Base-by-base conservation (phyloP, 345 rosid genomes). In the Euphorbia pulcherrima region DNA sequence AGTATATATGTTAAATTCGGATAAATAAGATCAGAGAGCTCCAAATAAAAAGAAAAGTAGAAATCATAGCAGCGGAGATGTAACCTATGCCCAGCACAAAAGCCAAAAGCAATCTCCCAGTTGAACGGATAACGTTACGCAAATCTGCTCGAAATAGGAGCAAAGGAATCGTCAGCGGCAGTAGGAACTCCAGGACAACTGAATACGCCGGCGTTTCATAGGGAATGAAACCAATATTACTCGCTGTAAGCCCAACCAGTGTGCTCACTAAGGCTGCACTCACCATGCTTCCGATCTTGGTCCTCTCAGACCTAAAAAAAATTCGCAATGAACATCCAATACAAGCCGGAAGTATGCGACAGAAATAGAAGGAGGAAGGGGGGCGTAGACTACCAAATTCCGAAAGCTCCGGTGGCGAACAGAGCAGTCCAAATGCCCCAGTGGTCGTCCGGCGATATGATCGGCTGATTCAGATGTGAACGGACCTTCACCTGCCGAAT, bases 371-470 rank as follows among this genome's bases (percentile, higher is more conserved):
- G 40, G n/a, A 33, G 37, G 37, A 7, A 33, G 37, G 37, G 37
- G 37, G 37, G 37, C 11, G 47, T 6, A 12, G 50, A 44, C 56
- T 80, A 88, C 96, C 96, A 90, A 74, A 92, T 77, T 24, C 97
- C 98, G 35, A 88, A 84, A 65, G 93, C 90, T n/a, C 97, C 97
- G 55, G 87, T 64, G 76, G 91, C 85, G 76, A 92, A 84, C 77
- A 90, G 89, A 72, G 85, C 75, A 6, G 92, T 80, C 97, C 95
- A 90, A 24, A 71, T 86, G 56, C 88, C 82, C 95, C 97, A 92
- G 56, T 84, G 87, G 76, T 92, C 97, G 33, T 80, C 72, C 1
- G 93, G 87, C 29, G 89, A 82, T 27, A 92, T 83, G 62, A 92
- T 56, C 51, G 97, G 92, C 64, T 67, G 24, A 16, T 68, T 77